These are phyloP conservation scores for Nemania serpens DNA, from an alignment of 2,329 filamentous ascomycete genomes.

Conservation along the genomic window DNA sequence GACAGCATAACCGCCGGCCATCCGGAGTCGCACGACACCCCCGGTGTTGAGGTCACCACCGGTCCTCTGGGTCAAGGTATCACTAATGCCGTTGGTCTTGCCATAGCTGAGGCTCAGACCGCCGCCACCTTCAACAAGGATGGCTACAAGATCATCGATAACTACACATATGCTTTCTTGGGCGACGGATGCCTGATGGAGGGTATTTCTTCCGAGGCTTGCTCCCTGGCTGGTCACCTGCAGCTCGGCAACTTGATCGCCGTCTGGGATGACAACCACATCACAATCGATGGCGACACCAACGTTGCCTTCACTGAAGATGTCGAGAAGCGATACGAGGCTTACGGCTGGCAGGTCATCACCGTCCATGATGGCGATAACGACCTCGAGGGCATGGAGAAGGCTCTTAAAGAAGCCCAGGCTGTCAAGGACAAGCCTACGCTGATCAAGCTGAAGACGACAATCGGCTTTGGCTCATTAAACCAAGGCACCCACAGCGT, in stretches of 20 bases:
- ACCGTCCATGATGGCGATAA: constrained; percentile 85
- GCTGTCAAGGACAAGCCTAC: constrained; percentile 94
- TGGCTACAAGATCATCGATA: constrained; percentile 86
- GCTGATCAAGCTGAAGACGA: constrained; percentile 95
- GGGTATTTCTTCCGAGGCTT: constrained; percentile 92
- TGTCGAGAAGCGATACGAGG: constrained; percentile 89
- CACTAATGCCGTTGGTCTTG: constrained; percentile 95
- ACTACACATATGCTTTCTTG: constrained; percentile 97
- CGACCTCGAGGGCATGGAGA: constrained; percentile 86
- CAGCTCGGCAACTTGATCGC: constrained; percentile 97
- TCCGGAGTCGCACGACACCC: constrained; percentile 94
- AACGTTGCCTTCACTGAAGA: constrained; percentile 97
- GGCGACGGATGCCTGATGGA: constrained; percentile 99
- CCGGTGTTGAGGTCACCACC: constrained; percentile 96
- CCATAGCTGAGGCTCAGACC: constrained; percentile 93
- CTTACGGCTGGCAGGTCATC: constrained; percentile 94
- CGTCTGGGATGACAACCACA: constrained; percentile 99
- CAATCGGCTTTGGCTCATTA: constrained; percentile 94
- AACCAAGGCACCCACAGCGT: constrained; percentile 93
- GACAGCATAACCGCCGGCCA: constrained; percentile 89
- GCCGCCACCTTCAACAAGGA: constrained; percentile 96
- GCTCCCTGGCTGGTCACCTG: constrained; percentile 90
- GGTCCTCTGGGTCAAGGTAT: constrained; percentile 98
- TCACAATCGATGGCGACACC: constrained; percentile 92
- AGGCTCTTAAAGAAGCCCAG: constrained; percentile 83